Base-by-base conservation (phyloP, 225 moss, liverwort and hornwort species). In the Pleurozium schreberi region DNA sequence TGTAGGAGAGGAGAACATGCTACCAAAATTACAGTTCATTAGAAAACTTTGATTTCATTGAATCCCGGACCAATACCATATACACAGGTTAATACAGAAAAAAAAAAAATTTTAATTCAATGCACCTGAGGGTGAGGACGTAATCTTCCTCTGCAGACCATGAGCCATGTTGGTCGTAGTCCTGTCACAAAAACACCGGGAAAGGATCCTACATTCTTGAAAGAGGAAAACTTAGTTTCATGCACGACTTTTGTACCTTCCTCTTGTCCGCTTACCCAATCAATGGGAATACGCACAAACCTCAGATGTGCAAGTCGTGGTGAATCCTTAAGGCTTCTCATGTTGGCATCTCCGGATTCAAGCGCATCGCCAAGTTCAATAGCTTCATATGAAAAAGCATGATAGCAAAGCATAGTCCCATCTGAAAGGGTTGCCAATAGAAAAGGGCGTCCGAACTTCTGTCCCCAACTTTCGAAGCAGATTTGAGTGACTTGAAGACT, bases 401-500 rank as follows among this genome's bases (percentile, higher is more conserved):
- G 99, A 84, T 99, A 99, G 92, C 96, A 97, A 55, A 99, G 93
- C 96, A 99, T 95, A 59, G 96, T 97, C 76, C 97, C 99, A 90
- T 99, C 99, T 86, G 96, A 95, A 93, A 99, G 94, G 80, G 96
- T 96, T 84, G 97, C 97, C 81, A 99, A 95, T 89, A 99, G 90
- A 89, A 96, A 97, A 82, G 99, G 99, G 63, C 96, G 92, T 83
- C 99, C 99, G 90, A 96, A 99, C 92, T 96, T 97, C 63, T 94
- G 92, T 71, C 95, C 96, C 99, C 97, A 99, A 83, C 95, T 97
- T 91, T 96, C 99, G 92, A 99, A 96, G 88, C 95, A 95, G 84
- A 99, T 92, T 89, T 95, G 93, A 53, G 96, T 96, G 45, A 99
- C 97, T 43, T 93, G 84, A 90, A 95, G 93, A 88, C 93, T 92